Conservation (phyloP, 352 stramenopile species). For the Phytophthora pinifolia region DNA sequence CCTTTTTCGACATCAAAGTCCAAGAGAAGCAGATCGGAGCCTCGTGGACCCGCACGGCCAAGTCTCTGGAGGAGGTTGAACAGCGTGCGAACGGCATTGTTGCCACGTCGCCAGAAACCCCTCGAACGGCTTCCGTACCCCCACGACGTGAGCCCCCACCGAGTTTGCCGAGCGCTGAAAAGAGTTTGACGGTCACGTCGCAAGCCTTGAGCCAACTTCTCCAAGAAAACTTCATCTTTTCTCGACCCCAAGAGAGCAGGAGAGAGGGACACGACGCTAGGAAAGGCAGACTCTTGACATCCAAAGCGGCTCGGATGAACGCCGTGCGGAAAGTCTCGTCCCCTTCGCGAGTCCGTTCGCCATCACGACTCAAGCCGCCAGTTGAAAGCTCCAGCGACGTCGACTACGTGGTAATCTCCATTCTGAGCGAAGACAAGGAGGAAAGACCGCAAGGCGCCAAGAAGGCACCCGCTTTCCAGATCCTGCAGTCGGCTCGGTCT, state of each 20-base stretch:
- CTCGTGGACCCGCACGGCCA: slow-evolving; percentile 14
- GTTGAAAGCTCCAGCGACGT: slow-evolving; percentile 23
- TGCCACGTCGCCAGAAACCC: not conserved
- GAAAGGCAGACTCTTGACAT: slow-evolving; percentile 5
- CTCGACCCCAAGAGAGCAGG: slow-evolving; percentile 30
- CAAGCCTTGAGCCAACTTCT: slow-evolving; percentile 53
- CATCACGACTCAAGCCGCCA: slow-evolving; percentile 9
- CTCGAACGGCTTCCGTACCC: not conserved
- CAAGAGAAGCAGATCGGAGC: slow-evolving; percentile 25
- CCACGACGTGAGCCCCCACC: slow-evolving; percentile 4
- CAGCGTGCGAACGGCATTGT: not conserved
- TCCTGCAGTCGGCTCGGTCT: slow-evolving; percentile 20
- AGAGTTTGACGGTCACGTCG: slow-evolving; percentile 19
- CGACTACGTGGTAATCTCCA: slow-evolving; percentile 36
- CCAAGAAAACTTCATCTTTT: slow-evolving; percentile 76
- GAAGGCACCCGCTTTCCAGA: slow-evolving; percentile 35
- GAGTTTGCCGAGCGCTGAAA: slow-evolving; percentile 10
- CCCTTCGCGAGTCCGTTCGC: slow-evolving; percentile 2
- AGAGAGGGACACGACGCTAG: slow-evolving; percentile 3
- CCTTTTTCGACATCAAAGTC: slow-evolving; percentile 50
- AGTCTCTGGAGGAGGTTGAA: slow-evolving; percentile 1
- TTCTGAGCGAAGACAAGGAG: slow-evolving; percentile 15
- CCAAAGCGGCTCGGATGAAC: slow-evolving; percentile 1
- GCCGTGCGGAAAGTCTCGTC: slow-evolving; percentile 2
- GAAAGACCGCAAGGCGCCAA: not conserved